Evolutionary conservation across 2,329 filamentous ascomycete genomes (phyloP), one percentile per base, ranked within the genome.

Genomic region (Ceratocystiopsis minuta): DNA sequence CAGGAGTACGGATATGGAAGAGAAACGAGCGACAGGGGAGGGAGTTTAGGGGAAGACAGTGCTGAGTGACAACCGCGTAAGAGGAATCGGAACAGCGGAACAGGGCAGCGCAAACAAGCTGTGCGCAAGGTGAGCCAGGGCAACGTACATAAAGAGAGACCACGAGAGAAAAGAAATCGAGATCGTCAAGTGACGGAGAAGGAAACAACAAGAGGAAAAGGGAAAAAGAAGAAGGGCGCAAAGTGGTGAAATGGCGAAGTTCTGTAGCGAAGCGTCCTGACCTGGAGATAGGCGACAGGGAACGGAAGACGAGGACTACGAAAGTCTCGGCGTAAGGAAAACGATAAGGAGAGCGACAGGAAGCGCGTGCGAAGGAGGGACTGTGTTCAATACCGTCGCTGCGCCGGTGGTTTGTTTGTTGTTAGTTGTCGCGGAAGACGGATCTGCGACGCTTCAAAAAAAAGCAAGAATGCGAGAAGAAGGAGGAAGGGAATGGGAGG

Each of bases 361-460:
- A 37, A 44, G 34, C 24, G 36, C 38, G 31, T 5, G n/a, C n/a
- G n/a, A 37, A 28, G 34, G 35, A 37, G 34, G 37, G 24, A n/a
- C n/a, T 13, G 42, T 45, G 45, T 44, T 40, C 43, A 28, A 10
- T 28, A 28, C 11, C 24, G 24, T 28, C 24, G 24, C 24, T 37
- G 35, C 35, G 36, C 24, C 20, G 7, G 42, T 46, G 13, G 31
- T 18, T 40, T 43, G 44, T 44, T 41, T 33, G 36, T 18, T 31
- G 31, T 38, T 39, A 28, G 33, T 39, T 38, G 37, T 45, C 45
- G 39, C 41, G 37, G 35, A 43, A 37, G 33, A 38, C 39, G 39
- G 44, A 24, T 42, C 46, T 43, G 45, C 47, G 43, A 43, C 40
- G 44, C 41, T 33, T 42, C 41, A 37, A 36, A 31, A 39, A 36